A percentile compares a stretch with the other conserved stretches of the same genome.
Conservation (phyloP, 2,329 filamentous ascomycete genomes). For the Metarhizium guizhouense region DNA sequence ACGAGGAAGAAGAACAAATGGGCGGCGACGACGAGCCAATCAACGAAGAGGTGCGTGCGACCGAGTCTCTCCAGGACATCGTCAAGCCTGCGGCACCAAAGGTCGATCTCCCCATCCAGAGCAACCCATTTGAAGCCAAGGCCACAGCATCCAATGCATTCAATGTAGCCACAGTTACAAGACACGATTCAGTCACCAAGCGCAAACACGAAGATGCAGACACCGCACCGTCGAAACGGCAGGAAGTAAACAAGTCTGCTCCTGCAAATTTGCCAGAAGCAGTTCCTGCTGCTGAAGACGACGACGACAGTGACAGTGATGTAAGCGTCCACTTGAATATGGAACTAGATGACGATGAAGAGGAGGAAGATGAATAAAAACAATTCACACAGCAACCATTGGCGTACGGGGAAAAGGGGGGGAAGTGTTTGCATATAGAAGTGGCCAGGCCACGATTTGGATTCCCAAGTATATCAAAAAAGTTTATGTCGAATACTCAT, state of each 20-base stretch:
- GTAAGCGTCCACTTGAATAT: conserved; percentile 51
- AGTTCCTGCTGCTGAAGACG: conserved; percentile 14
- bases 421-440: background rate
- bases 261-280: conserved; percentile 7
- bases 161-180: conserved; percentile 4
- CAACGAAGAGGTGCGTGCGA: background rate
- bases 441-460: background rate
- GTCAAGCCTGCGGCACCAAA: conserved; percentile 14
- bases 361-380: conserved; percentile 22
- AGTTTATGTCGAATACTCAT: background rate
- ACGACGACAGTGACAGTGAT: conserved; percentile 35
- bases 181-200: conserved; percentile 23
- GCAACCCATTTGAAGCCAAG: conserved; percentile 27
- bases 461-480: background rate
- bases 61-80: background rate
- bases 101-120: conserved; percentile 18
- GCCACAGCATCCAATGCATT: background rate
- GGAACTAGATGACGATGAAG: conserved; percentile 45
- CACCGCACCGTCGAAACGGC: conserved; percentile 27
- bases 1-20: conserved; percentile 22
- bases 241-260: conserved; percentile 25
- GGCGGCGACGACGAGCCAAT: background rate
- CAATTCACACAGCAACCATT: background rate
- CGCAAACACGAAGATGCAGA: conserved; percentile 30
- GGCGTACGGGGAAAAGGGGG: background rate